Base-by-base conservation (phyloP, 2,329 filamentous ascomycete genomes). In the Furcasterigmium sp. region DNA sequence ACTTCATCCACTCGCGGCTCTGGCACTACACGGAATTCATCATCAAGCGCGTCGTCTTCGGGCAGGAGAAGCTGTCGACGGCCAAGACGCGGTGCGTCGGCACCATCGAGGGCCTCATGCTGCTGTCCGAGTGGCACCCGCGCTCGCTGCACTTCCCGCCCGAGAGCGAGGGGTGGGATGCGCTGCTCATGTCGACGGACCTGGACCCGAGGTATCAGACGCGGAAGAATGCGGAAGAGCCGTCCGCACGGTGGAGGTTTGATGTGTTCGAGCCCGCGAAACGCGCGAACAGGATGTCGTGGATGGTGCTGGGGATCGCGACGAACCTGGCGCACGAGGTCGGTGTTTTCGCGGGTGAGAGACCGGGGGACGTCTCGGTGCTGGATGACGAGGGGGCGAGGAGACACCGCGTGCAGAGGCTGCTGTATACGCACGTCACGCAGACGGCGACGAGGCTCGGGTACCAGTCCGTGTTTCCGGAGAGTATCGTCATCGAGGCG, bases 191-290 rank as follows among this genome's bases (percentile, higher is more conserved):
- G 3, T 52, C 49, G 1, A 48, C 52, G 7, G 45, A 39, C 1
- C 49, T 51, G 4, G 52, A 55, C 10, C 51, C 42, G 2, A 23
- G 44, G 1, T 50, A 52, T 5, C 43, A 52, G 1, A 49, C 45
- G 32, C 36, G 41, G 8, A 47, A 37, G 10, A 47, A 56, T 8
- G 38, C 54, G 3, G 51, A 56, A 30, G 47, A 46, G 0, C 50
- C 50, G 1, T 47, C 55, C 0, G 46, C 53, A 19, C 45, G 54
- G 0, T 56, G 54, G 54, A 32, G 45, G 1, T 46, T 53, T 8
- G 54, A 56, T 18, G 54, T 56, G 3, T 55, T 56, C 21, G 51
- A 56, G 14, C 54, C 54, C 2, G 52, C 54, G 0, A 55, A 55
- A 23, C 34, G 54, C 20, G 51, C 54, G 1, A 53, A 55, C 6